These are phyloP conservation scores for Drosera capensis DNA, from an alignment of 148 eudicot species.

Conservation along the genomic window DNA sequence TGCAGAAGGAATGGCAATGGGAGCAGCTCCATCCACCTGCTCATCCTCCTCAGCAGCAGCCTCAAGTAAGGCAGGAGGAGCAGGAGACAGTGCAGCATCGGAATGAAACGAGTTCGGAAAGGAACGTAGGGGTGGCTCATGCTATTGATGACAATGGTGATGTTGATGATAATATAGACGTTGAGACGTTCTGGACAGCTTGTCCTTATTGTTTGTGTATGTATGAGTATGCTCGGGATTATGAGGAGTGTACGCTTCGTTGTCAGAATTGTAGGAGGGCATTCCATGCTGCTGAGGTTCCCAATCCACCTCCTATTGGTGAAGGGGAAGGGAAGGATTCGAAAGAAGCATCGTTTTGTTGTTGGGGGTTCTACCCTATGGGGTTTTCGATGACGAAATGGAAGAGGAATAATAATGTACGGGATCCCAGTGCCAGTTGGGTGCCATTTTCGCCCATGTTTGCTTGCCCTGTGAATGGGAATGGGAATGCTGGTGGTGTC, in stretches of 20 bases:
- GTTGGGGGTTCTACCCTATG: constrained; percentile 52
- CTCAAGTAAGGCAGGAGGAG: neutral
- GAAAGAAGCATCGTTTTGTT: constrained; percentile 37
- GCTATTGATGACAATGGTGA: constrained; percentile 3
- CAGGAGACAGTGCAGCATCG: neutral
- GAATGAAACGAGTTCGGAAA: neutral
- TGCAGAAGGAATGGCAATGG: neutral
- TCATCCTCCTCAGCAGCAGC: neutral
- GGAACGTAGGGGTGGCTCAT: constrained; percentile 1
- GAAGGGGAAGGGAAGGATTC: constrained; percentile 28
- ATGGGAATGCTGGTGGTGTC: neutral
- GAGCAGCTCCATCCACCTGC: constrained; percentile 3
- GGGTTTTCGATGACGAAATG: constrained; percentile 27
- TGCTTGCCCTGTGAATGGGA: constrained; percentile 12
- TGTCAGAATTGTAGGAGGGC: constrained; percentile 68
- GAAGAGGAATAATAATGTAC: constrained; percentile 12
- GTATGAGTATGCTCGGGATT: constrained; percentile 46
- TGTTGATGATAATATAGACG: neutral
- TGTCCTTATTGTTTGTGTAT: constrained; percentile 79
- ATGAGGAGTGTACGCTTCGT: constrained; percentile 42
- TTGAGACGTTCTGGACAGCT: constrained; percentile 56
- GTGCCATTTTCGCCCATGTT: constrained; percentile 49
- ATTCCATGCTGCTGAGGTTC: constrained; percentile 38
- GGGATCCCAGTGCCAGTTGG: constrained; percentile 19
- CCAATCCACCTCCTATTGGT: constrained; percentile 39